Evolutionary conservation across 139 green algal species (phyloP).

Genomic region (Picochlorum sp.): DNA sequence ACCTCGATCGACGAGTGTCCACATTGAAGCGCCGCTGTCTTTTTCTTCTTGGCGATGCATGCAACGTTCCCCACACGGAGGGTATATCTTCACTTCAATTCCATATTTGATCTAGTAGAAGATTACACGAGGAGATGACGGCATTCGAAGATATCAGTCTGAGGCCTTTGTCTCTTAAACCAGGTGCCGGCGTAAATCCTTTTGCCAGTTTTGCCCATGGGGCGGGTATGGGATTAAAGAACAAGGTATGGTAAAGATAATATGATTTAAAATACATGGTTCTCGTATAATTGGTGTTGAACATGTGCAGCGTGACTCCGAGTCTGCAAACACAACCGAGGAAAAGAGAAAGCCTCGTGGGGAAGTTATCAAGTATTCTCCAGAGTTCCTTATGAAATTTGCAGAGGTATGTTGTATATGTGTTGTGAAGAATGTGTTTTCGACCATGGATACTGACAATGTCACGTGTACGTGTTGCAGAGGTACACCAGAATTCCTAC

Average conservation of each 20-base stretch:
- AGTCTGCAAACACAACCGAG: constrained; percentile 6
- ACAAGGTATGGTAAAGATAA: constrained; percentile 34
- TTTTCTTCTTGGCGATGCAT: too few species aligned
- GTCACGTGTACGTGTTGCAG: constrained; percentile 26
- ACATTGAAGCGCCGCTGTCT: too few species aligned
- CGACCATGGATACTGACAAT: neutral
- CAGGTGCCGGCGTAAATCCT: constrained; percentile 46
- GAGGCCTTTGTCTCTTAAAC: constrained; percentile 44
- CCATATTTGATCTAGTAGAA: neutral
- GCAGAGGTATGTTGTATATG: constrained; percentile 43
- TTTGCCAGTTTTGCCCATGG: constrained; percentile 65
- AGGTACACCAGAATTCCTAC: constrained; percentile 44
- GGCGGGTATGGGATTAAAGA: constrained; percentile 46
- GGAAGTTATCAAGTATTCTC: constrained; percentile 51
- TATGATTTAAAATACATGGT: neutral
- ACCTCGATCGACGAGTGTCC: too few species aligned
- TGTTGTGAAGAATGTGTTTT: neutral
- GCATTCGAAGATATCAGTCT: constrained; percentile 25
- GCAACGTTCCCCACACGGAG: too few species aligned
- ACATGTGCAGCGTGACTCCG: neutral
- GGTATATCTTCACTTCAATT: too few species aligned
- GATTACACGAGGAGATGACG: neutral
- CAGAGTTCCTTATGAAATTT: constrained; percentile 66
- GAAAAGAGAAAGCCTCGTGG: constrained; percentile 40
- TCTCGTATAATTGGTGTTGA: neutral